Percentiles rank a stretch among this genome's conserved stretches.
These are phyloP conservation scores for Hyaloscypha bicolor DNA, from an alignment of 495 filamentous ascomycete genomes.

Conservation along the genomic window DNA sequence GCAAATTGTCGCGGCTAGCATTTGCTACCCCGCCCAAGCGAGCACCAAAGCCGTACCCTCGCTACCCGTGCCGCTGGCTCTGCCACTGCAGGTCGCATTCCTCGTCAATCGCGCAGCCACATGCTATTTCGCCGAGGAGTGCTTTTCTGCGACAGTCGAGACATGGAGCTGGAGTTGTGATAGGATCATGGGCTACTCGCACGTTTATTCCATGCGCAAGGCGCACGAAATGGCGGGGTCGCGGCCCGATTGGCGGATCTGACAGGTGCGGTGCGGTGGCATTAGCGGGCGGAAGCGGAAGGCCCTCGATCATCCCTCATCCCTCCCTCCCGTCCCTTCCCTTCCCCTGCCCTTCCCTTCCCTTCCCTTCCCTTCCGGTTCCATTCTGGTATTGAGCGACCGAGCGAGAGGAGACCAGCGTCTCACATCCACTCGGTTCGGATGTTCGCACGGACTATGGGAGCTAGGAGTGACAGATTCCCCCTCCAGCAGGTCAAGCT, in stretches of 20 bases:
- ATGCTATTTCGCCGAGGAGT: background rate
- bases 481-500: background rate
- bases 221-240: conserved; percentile 13
- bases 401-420: conserved; percentile 15
- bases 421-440: conserved; percentile 8
- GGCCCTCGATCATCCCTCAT: background rate
- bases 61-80: background rate
- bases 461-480: background rate
- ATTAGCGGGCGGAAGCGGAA: conserved; percentile 4
- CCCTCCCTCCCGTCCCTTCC: background rate
- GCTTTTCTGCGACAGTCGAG: background rate
- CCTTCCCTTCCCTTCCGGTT: background rate
- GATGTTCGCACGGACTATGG: background rate
- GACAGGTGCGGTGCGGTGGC: conserved; percentile 9
- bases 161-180: background rate
- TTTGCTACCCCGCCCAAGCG: conserved; percentile 29
- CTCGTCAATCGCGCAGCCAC: background rate
- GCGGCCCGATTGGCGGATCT: conserved; percentile 31
- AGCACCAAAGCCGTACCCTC: conserved; percentile 15
- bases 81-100: conserved; percentile 1
- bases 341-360: background rate
- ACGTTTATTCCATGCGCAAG: conserved; percentile 6
- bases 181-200: background rate
- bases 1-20: conserved; percentile 13
- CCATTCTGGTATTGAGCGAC: conserved; percentile 15